phyloP scores from a whole-genome alignment of 768 basidiomycete genomes.

The Austroboletus festivus region DNA sequence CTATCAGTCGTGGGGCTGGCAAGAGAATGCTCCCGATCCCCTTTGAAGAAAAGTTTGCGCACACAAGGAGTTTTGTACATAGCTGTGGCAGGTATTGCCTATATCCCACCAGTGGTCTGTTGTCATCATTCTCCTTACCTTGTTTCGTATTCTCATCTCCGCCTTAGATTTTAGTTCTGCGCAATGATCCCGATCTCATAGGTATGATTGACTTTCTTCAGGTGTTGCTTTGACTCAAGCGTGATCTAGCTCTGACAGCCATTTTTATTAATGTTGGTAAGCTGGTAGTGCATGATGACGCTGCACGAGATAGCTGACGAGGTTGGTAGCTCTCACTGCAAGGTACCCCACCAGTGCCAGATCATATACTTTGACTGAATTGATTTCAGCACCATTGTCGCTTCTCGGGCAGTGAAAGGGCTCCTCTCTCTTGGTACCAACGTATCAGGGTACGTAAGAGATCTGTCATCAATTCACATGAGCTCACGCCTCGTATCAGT shows the following conservation, averaged over 20 bases:
- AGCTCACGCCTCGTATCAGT: neutral
- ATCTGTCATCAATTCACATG: neutral
- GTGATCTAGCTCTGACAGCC: slow-evolving; percentile 4
- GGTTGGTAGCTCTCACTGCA: slow-evolving; percentile 7
- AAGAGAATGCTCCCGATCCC: slow-evolving; percentile 7
- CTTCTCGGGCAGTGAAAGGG: slow-evolving; percentile 14
- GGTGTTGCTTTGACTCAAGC: neutral
- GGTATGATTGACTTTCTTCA: slow-evolving; percentile 2
- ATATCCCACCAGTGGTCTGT: slow-evolving; percentile 13
- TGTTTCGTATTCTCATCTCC: neutral
- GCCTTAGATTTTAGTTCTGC: slow-evolving; percentile 10
- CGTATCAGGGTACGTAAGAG: neutral
- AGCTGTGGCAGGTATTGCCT: slow-evolving; percentile 8
- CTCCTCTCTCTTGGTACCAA: slow-evolving; percentile 1
- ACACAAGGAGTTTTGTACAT: slow-evolving; percentile 20
- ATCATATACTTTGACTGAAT: neutral
- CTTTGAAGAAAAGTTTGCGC: slow-evolving; percentile 10
- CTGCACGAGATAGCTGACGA: neutral
- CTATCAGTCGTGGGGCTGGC: slow-evolving; percentile 16
- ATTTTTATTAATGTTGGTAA: slow-evolving; percentile 8
- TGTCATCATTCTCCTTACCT: neutral
- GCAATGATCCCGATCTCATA: neutral
- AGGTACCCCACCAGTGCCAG: slow-evolving; percentile 5
- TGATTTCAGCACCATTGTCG: slow-evolving; percentile 12
- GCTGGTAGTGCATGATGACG: neutral